Evolutionary conservation across 2,329 filamentous ascomycete genomes (phyloP), one percentile per base, ranked within the genome.

Genomic region (Aureobasidium zeae): DNA sequence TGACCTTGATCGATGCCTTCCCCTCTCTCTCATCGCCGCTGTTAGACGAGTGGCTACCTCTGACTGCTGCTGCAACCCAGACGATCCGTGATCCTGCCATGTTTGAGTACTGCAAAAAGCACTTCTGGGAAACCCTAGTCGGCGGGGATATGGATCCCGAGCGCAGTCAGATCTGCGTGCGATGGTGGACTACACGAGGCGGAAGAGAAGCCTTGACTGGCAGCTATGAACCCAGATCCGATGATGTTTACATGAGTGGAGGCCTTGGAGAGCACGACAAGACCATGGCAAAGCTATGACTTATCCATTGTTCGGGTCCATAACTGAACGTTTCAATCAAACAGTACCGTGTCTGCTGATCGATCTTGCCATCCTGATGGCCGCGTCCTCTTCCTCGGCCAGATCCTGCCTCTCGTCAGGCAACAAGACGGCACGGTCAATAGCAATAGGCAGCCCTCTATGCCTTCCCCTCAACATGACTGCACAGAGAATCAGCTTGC

Each of bases 101-200:
- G 68, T 72, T 79, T 31, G 72, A 79, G 34, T 66, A 70, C 2
- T 84, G 80, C 26, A 78, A 79, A 56, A 72, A 77, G 50, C 70
- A 86, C 37, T 83, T 93, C 60, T 87, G 84, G 79, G 80, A 91
- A 46, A 73, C 86, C 2, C 64, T 94, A 8, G 80, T 80, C 29
- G 79, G 74, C 53, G 86, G 86, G 3, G 86, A 94, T 65, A 83
- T 94, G 77, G 87, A 94, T 62, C 81, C 93, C 17, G 84, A 93
- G 58, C 74, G 86, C 48, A 81, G 85, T 5, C 77, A 81, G 29
- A 72, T 83, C 22, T 86, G 82, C 36, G 83, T 94, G 13, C 76
- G 77, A 2, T 95, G 88, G 88, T 94, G 88, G 88, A 83, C 79
- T 64, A 65, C 76, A 59, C 60, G 73, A 47, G 76, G 77, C 3